Evolutionary conservation across 169 alveolate species (phyloP).

Genomic region (Plasmodium gaboni): DNA sequence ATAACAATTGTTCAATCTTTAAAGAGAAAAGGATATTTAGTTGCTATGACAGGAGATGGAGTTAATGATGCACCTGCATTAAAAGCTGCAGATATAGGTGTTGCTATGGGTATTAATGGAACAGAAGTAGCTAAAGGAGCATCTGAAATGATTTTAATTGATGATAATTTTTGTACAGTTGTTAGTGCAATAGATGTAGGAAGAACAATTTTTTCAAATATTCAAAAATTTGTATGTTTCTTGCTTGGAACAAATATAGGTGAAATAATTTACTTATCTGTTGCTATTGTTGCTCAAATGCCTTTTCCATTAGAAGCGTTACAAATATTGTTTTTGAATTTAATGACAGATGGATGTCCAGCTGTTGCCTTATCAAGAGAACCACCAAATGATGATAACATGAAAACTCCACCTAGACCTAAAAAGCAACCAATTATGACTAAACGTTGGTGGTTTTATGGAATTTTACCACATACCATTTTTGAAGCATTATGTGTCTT

Average conservation of each 20-base stretch:
- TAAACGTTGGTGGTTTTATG: constrained; percentile 92
- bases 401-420: constrained; percentile 92
- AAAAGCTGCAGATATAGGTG: constrained; percentile 98
- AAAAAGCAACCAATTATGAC: constrained; percentile 92
- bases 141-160: constrained; percentile 99
- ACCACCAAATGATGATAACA: constrained; percentile 92
- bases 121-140: constrained; percentile 99
- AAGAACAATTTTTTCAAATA: constrained; percentile 94
- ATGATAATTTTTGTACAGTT: constrained; percentile 98
- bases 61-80: constrained; percentile 99
- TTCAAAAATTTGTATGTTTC: constrained; percentile 94
- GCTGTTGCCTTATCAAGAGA: constrained; percentile 95
- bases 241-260: constrained; percentile 95
- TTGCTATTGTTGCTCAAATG: constrained; percentile 88
- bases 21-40: constrained; percentile 92
- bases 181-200: constrained; percentile 99
- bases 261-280: constrained; percentile 90
- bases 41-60: constrained; percentile 99
- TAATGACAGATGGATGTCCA: constrained; percentile 95
- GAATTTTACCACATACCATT: constrained; percentile 92
- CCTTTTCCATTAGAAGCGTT: constrained; percentile 94
- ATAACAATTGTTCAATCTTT: constrained; percentile 92
- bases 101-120: constrained; percentile 99
- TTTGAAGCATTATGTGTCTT: constrained; percentile 91
- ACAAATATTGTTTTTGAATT: constrained; percentile 91